Percentiles rank a stretch among this genome's conserved stretches.
Conservation (phyloP, 805 yeast species). For the Sungouiozyma ichnusensis region DNA sequence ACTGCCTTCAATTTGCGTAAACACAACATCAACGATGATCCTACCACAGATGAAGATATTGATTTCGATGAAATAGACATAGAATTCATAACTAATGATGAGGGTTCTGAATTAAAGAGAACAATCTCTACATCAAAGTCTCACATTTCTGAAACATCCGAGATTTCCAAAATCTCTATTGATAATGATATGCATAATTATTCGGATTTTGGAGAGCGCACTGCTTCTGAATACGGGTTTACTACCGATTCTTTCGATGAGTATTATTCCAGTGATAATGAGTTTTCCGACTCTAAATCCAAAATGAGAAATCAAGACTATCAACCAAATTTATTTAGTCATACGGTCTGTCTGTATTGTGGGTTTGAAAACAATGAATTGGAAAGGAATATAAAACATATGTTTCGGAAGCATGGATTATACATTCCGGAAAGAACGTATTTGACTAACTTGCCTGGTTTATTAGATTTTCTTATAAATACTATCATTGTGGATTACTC, state of each 20-base stretch:
- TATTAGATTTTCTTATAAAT: constrained; percentile 66
- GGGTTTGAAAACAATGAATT: constrained; percentile 42
- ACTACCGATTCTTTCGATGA: constrained; percentile 31
- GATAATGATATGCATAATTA: constrained; percentile 26
- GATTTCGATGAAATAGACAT: background rate
- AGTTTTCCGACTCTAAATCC: constrained; percentile 12
- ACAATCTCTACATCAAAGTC: constrained; percentile 45
- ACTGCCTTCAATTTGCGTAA: background rate
- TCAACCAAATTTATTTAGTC: constrained; percentile 5
- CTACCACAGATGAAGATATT: constrained; percentile 7
- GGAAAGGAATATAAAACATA: constrained; percentile 58
- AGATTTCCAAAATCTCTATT: constrained; percentile 36
- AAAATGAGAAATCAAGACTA: background rate
- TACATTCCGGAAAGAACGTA: constrained; percentile 77
- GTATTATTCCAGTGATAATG: constrained; percentile 27
- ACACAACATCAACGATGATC: background rate
- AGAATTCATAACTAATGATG: background rate
- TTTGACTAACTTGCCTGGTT: constrained; percentile 57
- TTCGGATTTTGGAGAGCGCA: constrained; percentile 32
- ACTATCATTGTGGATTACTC: constrained; percentile 74
- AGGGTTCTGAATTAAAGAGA: constrained; percentile 16
- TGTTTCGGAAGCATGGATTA: constrained; percentile 73
- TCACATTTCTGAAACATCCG: constrained; percentile 44
- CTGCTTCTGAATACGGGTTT: constrained; percentile 41
- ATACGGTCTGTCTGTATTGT: constrained; percentile 41